Evolutionary conservation across 179 eudicot species (phyloP), one percentile per base, ranked within the genome.

Genomic region (Silene vulgaris): DNA sequence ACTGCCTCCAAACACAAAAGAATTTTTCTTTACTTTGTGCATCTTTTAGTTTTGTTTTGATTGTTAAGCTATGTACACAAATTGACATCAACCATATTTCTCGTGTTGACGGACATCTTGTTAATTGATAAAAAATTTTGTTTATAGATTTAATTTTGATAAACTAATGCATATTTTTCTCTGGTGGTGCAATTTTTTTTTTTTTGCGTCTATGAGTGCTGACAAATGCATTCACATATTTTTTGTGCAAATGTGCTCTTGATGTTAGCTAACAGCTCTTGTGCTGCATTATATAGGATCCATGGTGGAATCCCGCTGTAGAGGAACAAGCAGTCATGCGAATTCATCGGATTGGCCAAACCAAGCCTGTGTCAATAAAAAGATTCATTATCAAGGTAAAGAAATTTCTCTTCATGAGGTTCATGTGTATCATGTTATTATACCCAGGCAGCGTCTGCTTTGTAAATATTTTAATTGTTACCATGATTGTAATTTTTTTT

Each of bases 241-340:
- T 35, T 35, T 35, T 5, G 40, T 1, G 40, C 40, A 35, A 5
- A 8, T 35, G 40, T 35, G 40, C 40, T 40, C 11, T 40, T 40
- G 48, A 40, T 40, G 48, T 52, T 14, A 52, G 57, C 17, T 52
- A 52, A 52, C 14, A 52, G 57, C 3, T 52, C 57, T 14, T 13
- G 4, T 52, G 59, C 16, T 52, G 64, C 48, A 71, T 54, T 72
- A 50, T 79, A 65, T 80, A 95, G 99, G 99, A 95, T 87, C 99
- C 99, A n/a, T 95, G 97, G 99, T 95, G 99, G 99, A 95, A 95
- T 84, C 97, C 99, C 21, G 99, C 99, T 69, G 99, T 95, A 1
- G 99, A 95, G 87, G 99, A 95, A 76, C 99, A 95, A 87, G 97
- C 99, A 65, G 99, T 95, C 66, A 95, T 95, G 99, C 97, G 97